Base-by-base conservation (phyloP, 1,284 basidiomycete species). In the Uromyces viciae-fabae region DNA sequence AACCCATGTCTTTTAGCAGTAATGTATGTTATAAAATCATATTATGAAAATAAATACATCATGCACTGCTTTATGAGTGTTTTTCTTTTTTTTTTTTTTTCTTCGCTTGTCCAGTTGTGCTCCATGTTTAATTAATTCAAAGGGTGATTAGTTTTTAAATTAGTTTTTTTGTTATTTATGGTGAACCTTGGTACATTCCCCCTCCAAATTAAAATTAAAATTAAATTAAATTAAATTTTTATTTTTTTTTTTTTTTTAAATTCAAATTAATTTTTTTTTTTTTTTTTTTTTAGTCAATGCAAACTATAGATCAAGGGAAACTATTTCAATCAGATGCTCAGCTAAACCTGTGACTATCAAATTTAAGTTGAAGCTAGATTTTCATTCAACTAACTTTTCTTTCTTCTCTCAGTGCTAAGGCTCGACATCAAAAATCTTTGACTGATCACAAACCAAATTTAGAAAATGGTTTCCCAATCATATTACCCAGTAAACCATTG, bases 261-360 rank as follows among this genome's bases (percentile, higher is more conserved):
- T 49, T 49, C 22, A 11, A 11, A 11, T 49, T 49, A 11, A 11
- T 49, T 49, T 49, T 22, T 49, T 49, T 49, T 49, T 22, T 49
- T 49, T 49, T 49, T 49, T 49, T 49, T 49, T 58, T 58, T 58
- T 14, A 58, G 25, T n/a, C 25, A 31, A 78, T 78, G 76, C 76
- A 78, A 66, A 81, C 88, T 1, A 84, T 84, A 33, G 87, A 88
- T 82, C 82, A 87, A 1, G 85, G 85, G 81, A 88, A 90, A 81
- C 88, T 92, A 73, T 89, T 92, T 81, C 88, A 90, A 83, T 88
- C 93, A 28, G 92, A 93, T 85, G 90, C 91, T 5, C 92, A 95
- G 82, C 90, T 95, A 69, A 87, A 86, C 15, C 87, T 91, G 93
- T 91, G 83, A 82, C 56, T 28, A 49, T 22, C 46, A 49, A 11